Evolutionary conservation across 495 filamentous ascomycete species (phyloP).

Genomic region (Penicillium goetzii): DNA sequence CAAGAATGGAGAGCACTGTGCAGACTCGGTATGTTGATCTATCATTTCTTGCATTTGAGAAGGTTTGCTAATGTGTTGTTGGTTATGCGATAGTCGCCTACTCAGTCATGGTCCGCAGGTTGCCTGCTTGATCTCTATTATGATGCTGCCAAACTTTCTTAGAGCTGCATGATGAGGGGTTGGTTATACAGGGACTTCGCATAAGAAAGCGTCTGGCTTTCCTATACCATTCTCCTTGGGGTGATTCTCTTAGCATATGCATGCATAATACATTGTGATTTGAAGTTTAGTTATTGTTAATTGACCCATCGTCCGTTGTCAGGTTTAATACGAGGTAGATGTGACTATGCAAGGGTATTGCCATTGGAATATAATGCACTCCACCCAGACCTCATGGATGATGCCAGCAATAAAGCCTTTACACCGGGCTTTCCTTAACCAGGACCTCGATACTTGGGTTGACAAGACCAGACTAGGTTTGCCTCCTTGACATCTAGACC

Average conservation of each 20-base stretch:
- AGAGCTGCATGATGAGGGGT: conserved; percentile 3
- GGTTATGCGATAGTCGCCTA: conserved; percentile 65
- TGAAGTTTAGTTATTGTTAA: background rate
- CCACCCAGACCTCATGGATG: no score
- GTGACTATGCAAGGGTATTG: no score
- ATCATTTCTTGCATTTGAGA: background rate
- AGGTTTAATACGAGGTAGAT: no score
- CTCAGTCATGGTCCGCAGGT: conserved; percentile 92
- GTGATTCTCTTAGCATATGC: background rate
- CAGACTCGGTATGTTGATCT: conserved; percentile 74
- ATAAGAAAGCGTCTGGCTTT: conserved; percentile 14
- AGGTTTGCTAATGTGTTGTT: conserved; percentile 14
- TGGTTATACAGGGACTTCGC: conserved; percentile 7
- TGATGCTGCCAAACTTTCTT: conserved; percentile 64
- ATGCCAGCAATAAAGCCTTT: no score
- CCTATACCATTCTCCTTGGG: background rate
- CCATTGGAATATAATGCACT: no score
- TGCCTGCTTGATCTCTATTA: conserved; percentile 95
- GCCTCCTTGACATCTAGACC: background rate
- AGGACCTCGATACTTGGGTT: background rate
- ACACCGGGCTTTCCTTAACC: no score
- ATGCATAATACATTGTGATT: conserved; percentile 1
- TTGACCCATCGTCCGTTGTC: background rate
- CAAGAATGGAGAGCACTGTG: conserved; percentile 79
- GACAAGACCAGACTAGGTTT: background rate